phyloP scores from a whole-genome alignment of 2,329 filamentous ascomycete species.

The Fusarium pseudoanthophilum region DNA sequence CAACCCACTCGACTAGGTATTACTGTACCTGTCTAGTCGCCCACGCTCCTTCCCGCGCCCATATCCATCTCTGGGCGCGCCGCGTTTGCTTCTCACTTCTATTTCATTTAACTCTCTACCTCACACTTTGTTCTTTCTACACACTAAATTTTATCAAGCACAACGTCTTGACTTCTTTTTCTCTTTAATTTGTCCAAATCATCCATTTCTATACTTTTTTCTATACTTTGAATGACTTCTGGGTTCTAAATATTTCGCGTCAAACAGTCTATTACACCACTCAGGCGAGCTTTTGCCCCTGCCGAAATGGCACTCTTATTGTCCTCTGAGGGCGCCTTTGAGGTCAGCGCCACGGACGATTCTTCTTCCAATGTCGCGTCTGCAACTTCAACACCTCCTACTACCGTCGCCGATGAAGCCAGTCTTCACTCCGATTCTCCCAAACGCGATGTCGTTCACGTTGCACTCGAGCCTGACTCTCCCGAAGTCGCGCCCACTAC shows the following conservation, averaged over 20 bases:
- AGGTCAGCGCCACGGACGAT: conserved; percentile 46
- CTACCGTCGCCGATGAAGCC: conserved; percentile 70
- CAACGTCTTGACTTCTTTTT: conserved; percentile 1
- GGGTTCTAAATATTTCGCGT: conserved; percentile 35
- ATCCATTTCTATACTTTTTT: background rate
- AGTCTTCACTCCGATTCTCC: conserved; percentile 63
- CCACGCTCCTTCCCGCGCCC: conserved; percentile 35
- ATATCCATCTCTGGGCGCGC: conserved; percentile 36
- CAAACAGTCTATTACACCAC: conserved; percentile 16
- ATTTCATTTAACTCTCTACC: conserved; percentile 20
- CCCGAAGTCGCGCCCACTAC: conserved; percentile 26
- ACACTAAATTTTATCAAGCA: conserved; percentile 8
- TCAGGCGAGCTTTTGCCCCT: conserved; percentile 13
- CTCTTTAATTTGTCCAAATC: background rate
- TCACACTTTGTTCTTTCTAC: background rate
- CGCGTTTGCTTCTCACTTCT: conserved; percentile 36
- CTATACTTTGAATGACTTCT: conserved; percentile 18
- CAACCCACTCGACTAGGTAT: conserved; percentile 26
- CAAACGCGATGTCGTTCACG: conserved; percentile 53
- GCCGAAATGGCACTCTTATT: conserved; percentile 47
- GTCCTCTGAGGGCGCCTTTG: conserved; percentile 50
- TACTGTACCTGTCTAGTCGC: conserved; percentile 26
- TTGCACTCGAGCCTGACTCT: conserved; percentile 48
- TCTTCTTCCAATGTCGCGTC: conserved; percentile 65
- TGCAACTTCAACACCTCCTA: conserved; percentile 72